Evolutionary conservation across 208 protist species (phyloP).

Genomic region (Leishmania tarentolae): DNA sequence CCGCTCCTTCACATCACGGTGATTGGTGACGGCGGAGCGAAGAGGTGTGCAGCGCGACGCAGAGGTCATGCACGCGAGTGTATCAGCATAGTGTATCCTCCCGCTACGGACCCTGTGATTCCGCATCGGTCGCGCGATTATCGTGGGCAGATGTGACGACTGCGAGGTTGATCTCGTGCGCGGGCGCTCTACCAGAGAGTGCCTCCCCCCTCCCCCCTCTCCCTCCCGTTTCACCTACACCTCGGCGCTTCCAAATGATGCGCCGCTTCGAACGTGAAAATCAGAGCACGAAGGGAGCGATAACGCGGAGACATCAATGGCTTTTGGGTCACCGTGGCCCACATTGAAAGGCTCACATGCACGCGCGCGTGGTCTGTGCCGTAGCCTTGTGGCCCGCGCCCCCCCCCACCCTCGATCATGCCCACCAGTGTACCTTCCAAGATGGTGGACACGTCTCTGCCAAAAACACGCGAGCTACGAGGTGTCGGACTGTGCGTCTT

Average conservation of each 20-base stretch:
- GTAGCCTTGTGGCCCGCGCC: background rate
- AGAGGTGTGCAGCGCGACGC: background rate
- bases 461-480: background rate
- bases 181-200: background rate
- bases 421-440: background rate
- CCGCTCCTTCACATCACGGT: background rate
- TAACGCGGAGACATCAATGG: background rate
- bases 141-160: background rate
- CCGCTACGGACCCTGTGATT: background rate
- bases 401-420: background rate
- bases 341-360: background rate
- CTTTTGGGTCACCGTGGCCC: background rate
- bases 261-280: background rate
- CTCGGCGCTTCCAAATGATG: background rate
- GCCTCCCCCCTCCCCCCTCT: background rate
- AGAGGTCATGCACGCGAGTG: background rate
- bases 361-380: background rate
- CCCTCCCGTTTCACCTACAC: too few species aligned
- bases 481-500: background rate
- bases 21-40: background rate
- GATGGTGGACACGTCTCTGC: background rate
- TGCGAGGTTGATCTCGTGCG: background rate
- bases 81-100: background rate
- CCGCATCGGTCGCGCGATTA: background rate
- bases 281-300: background rate